phyloP scores from a whole-genome alignment of 2,329 filamentous ascomycete species.

The Camptophora hylomeconis region DNA sequence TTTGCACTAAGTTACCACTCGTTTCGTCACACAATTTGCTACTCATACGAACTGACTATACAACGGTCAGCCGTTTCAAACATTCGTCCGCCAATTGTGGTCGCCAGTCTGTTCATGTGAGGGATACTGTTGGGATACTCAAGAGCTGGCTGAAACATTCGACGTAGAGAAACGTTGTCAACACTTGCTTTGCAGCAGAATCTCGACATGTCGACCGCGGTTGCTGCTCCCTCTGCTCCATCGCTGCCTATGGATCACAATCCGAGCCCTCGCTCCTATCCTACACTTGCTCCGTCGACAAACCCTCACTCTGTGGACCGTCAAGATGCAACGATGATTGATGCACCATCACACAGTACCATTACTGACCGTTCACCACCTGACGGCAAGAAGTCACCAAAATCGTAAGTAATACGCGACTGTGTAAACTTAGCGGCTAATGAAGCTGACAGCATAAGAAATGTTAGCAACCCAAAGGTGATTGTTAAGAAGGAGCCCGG shows the following conservation, averaged over 20 bases:
- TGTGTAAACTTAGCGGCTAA: conserved; percentile 16
- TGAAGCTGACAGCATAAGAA: conserved; percentile 23
- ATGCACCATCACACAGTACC: conserved; percentile 6
- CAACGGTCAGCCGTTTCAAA: background rate
- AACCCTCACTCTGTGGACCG: conserved; percentile 17
- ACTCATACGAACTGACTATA: conserved; percentile 3
- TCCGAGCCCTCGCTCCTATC: conserved; percentile 31
- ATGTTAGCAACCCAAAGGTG: conserved; percentile 57
- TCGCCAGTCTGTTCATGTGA: background rate
- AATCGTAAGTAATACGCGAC: conserved; percentile 31
- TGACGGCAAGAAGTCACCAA: conserved; percentile 41
- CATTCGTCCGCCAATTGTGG: conserved; percentile 1
- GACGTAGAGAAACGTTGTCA: conserved; percentile 1
- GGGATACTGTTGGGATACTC: background rate
- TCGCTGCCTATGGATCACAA: conserved; percentile 32
- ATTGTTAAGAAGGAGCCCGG: conserved; percentile 91
- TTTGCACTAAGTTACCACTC: conserved; percentile 6
- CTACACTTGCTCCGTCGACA: conserved; percentile 26
- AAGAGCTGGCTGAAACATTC: background rate
- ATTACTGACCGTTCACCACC: conserved; percentile 19
- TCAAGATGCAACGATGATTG: conserved; percentile 8
- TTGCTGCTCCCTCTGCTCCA: conserved; percentile 32
- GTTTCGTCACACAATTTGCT: conserved; percentile 9
- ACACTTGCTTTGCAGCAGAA: conserved; percentile 2
- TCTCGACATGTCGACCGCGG: conserved; percentile 33